Evolutionary conservation across 257 asterid genomes (phyloP).

Genomic region (Solanum habrochaites): DNA sequence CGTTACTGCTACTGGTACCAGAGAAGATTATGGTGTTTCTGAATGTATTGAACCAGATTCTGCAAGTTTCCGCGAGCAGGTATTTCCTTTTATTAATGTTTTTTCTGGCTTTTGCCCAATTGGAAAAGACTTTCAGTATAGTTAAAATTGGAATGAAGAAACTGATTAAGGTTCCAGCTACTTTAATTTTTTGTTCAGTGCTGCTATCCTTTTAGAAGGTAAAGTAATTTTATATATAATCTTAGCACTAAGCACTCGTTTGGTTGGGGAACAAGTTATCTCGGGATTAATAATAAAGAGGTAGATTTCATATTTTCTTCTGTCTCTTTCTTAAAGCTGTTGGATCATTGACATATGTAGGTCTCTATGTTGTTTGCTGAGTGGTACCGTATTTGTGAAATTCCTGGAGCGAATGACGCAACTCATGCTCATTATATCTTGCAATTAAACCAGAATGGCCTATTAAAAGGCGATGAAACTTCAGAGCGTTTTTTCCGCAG

Average conservation of each 20-base stretch:
- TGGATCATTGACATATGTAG: constrained; percentile 19
- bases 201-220: neutral
- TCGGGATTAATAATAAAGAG: neutral
- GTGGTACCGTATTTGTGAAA: constrained; percentile 84
- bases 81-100: constrained; percentile 4
- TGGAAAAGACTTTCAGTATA: neutral
- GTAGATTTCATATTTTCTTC: neutral
- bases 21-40: constrained; percentile 37
- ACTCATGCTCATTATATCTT: constrained; percentile 56
- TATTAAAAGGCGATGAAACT: constrained; percentile 86
- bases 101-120: neutral
- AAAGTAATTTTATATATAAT: neutral
- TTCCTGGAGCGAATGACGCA: constrained; percentile 71
- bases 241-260: neutral
- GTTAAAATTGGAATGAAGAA: neutral
- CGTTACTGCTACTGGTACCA: constrained; percentile 36
- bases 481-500: constrained; percentile 79
- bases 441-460: constrained; percentile 64
- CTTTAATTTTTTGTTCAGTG: neutral
- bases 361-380: constrained; percentile 65
- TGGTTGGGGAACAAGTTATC: neutral
- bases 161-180: neutral
- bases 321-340: neutral
- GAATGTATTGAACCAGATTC: constrained; percentile 69
- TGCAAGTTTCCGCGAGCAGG: constrained; percentile 75